phyloP scores from a whole-genome alignment of 1,284 basidiomycete species.

The Pseudozyma sp. region DNA sequence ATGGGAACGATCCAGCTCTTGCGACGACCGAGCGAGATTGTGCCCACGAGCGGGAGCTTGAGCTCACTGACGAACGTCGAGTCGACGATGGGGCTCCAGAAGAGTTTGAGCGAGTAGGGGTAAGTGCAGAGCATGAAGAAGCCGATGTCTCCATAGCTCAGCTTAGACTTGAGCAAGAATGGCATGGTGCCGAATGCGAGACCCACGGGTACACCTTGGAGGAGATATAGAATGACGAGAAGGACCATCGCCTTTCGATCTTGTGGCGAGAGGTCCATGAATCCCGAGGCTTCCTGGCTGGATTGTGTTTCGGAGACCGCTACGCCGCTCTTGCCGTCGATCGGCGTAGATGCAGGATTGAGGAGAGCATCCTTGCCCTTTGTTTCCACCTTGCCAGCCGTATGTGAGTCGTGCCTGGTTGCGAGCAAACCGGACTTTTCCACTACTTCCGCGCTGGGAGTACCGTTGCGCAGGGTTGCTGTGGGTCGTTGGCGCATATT shows the following conservation, averaged over 20 bases:
- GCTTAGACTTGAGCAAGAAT: conserved; percentile 91
- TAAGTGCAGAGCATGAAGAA: conserved; percentile 93
- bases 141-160: conserved; percentile 96
- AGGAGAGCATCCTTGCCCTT: conserved; percentile 7
- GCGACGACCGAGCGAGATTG: conserved; percentile 78
- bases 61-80: conserved; percentile 81
- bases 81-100: conserved; percentile 99
- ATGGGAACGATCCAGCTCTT: conserved; percentile 99
- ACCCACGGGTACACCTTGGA: conserved; percentile 95
- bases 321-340: conserved; percentile 24
- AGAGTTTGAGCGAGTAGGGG: conserved; percentile 95
- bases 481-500: conserved; percentile 30
- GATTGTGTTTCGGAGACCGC: conserved; percentile 21
- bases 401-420: conserved; percentile 6
- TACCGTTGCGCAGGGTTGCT: conserved; percentile 24
- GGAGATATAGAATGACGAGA: conserved; percentile 86
- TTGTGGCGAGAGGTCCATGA: conserved; percentile 48
- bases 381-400: neutral
- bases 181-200: conserved; percentile 84
- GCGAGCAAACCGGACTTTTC: conserved; percentile 36
- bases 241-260: conserved; percentile 77
- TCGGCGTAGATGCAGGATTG: conserved; percentile 15
- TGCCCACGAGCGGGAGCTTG: conserved; percentile 39
- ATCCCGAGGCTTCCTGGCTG: conserved; percentile 37
- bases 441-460: conserved; percentile 25